Evolutionary conservation across 768 basidiomycete species (phyloP).

Genomic region (Trametes maxima): DNA sequence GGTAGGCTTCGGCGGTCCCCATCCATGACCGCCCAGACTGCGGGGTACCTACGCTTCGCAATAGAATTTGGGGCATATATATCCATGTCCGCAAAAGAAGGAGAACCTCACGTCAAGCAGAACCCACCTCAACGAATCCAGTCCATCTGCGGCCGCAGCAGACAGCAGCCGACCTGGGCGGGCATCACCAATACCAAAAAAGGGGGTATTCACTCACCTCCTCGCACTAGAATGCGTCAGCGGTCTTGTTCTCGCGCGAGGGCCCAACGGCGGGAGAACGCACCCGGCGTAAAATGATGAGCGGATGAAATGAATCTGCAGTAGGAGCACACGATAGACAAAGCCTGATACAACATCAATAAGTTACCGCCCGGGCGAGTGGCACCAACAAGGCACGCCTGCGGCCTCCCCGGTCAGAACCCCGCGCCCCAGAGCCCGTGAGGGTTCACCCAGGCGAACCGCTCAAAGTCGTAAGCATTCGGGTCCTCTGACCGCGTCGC

Average conservation of each 20-base stretch:
- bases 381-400: background rate
- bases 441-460: constrained; percentile 24
- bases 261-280: background rate
- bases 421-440: constrained; percentile 21
- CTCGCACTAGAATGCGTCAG: background rate
- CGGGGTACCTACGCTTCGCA: too few species aligned
- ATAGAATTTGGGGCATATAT: too few species aligned
- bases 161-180: background rate
- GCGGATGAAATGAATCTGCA: background rate
- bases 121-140: too few species aligned
- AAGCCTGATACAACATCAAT: background rate
- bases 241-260: background rate
- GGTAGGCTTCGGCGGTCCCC: too few species aligned
- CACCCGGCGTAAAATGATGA: background rate
- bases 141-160: too few species aligned
- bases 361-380: constrained; percentile 1
- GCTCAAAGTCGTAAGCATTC: constrained; percentile 7
- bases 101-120: too few species aligned
- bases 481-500: background rate
- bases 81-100: too few species aligned
- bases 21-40: too few species aligned
- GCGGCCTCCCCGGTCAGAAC: background rate
- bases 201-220: background rate
- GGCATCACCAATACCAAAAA: background rate
- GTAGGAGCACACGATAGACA: background rate